Conservation (phyloP, 2,329 filamentous ascomycete genomes). For the Coleophoma eucalyptorum region DNA sequence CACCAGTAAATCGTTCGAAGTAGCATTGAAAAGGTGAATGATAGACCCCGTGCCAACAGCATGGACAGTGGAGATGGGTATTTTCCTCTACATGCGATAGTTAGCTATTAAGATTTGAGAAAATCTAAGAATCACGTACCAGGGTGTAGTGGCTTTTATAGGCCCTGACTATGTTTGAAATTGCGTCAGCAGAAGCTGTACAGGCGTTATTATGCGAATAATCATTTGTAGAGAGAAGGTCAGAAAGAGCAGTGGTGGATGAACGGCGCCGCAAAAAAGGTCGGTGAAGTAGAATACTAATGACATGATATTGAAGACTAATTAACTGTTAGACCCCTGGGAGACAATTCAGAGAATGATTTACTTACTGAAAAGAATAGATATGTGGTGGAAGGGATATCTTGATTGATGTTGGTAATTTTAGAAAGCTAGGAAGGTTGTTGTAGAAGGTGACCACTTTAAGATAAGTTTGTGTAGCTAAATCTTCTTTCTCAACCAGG, state of each 20-base stretch:
- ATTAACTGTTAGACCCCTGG: not conserved
- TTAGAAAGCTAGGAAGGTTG: not conserved
- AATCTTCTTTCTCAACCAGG: not conserved
- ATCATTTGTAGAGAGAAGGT: not conserved
- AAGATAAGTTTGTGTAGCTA: not conserved
- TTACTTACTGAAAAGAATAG: not conserved
- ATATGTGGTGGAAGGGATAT: not conserved
- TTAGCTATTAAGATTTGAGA: not conserved
- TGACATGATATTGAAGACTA: not conserved
- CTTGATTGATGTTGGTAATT: not conserved
- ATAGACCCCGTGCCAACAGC: not conserved
- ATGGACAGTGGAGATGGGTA: not conserved
- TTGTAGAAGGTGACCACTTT: not conserved
- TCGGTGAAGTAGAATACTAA: not conserved
- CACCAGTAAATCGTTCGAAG: not conserved
- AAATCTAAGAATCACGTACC: not conserved
- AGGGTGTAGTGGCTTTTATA: not conserved
- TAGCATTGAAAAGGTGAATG: not conserved
- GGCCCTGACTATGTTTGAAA: not conserved
- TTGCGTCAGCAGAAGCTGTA: not conserved
- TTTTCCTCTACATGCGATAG: not conserved
- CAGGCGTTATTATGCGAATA: not conserved
- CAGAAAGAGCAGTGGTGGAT: not conserved
- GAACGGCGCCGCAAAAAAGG: not conserved
- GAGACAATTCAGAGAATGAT: not conserved